A percentile compares a stretch with the other conserved stretches of the same genome.
phyloP scores from a whole-genome alignment of 1,139 yeast species.

The Blastobotrys petasosporus region DNA sequence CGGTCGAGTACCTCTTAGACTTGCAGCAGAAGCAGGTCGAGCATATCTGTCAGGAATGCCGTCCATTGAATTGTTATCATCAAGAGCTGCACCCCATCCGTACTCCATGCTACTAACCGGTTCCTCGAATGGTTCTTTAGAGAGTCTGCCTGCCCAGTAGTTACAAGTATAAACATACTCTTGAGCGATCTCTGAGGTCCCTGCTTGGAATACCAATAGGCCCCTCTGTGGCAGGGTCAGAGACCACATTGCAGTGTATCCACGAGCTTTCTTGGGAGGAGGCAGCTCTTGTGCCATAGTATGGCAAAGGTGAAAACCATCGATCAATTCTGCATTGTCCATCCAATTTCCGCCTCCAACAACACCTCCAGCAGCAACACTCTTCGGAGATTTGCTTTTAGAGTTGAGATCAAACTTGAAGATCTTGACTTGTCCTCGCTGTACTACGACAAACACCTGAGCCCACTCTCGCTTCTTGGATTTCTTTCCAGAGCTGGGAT shows the following conservation, averaged over 20 bases:
- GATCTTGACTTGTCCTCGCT: slow-evolving; percentile 31
- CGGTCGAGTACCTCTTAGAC: no score
- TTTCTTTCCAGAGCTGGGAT: slow-evolving; percentile 22
- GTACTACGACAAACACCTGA: slow-evolving; percentile 30
- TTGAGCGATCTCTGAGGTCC: slow-evolving; percentile 63
- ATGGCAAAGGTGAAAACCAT: slow-evolving; percentile 31
- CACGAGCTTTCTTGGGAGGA: slow-evolving; percentile 25
- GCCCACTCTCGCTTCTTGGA: slow-evolving; percentile 26
- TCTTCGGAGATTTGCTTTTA: slow-evolving; percentile 39
- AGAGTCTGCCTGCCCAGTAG: slow-evolving; percentile 84
- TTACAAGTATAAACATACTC: slow-evolving; percentile 75
- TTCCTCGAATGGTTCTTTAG: slow-evolving; percentile 63
- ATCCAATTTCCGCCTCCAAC: slow-evolving; percentile 70
- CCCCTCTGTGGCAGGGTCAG: slow-evolving; percentile 35
- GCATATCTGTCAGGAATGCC: no score
- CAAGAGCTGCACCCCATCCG: slow-evolving; percentile 56
- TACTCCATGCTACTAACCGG: slow-evolving; percentile 70
- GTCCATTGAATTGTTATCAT: neutral
- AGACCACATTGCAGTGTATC: slow-evolving; percentile 30
- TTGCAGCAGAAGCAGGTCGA: no score
- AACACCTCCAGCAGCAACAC: slow-evolving; percentile 51
- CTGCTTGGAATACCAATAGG: slow-evolving; percentile 41
- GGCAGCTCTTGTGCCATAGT: slow-evolving; percentile 33
- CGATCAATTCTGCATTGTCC: slow-evolving; percentile 32
- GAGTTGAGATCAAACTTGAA: slow-evolving; percentile 26